These are phyloP conservation scores for Yamadazyma trypodendri DNA, from an alignment of 1,139 yeast genomes.

Conservation along the genomic window DNA sequence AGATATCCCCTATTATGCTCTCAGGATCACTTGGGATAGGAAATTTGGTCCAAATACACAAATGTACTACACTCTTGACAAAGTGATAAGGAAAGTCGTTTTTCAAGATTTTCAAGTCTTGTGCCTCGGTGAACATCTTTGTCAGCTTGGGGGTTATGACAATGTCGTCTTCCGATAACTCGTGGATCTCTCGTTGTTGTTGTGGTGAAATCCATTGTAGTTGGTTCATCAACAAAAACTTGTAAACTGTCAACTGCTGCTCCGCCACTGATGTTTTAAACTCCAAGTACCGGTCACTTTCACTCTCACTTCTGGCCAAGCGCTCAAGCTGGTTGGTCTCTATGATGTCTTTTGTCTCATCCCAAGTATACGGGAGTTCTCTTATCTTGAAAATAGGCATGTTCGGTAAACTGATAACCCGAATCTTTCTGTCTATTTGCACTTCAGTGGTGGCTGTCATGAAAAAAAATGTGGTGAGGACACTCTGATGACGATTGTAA, in stretches of 20 bases:
- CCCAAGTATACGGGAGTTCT: conserved; percentile 34
- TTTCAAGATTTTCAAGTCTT: conserved; percentile 32
- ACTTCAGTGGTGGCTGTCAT: conserved; percentile 3
- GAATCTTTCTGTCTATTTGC: conserved; percentile 8
- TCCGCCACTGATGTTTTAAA: conserved; percentile 33
- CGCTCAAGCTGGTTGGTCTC: conserved; percentile 33
- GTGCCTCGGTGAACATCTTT: conserved; percentile 19
- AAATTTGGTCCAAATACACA: conserved; percentile 46
- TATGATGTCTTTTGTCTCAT: conserved; percentile 31
- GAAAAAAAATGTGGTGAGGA: no score
- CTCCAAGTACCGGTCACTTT: conserved; percentile 31
- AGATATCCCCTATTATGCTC: conserved; percentile 46
- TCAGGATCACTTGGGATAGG: conserved; percentile 31
- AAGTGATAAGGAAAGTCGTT: conserved; percentile 48
- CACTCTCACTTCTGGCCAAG: conserved; percentile 38
- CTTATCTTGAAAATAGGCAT: conserved; percentile 45
- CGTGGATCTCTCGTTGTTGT: conserved; percentile 10
- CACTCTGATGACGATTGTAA: no score
- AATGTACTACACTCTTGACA: conserved; percentile 33
- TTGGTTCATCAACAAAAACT: conserved; percentile 36
- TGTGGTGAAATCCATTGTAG: conserved; percentile 33
- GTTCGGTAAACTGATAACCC: conserved; percentile 28
- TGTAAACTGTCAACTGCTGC: conserved; percentile 29
- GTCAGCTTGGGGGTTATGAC: conserved; percentile 18
- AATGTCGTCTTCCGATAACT: conserved; percentile 24